Evolutionary conservation across 768 basidiomycete species (phyloP), one percentile per base, ranked within the genome.

Genomic region (Pleurotus salmoneostramineus): DNA sequence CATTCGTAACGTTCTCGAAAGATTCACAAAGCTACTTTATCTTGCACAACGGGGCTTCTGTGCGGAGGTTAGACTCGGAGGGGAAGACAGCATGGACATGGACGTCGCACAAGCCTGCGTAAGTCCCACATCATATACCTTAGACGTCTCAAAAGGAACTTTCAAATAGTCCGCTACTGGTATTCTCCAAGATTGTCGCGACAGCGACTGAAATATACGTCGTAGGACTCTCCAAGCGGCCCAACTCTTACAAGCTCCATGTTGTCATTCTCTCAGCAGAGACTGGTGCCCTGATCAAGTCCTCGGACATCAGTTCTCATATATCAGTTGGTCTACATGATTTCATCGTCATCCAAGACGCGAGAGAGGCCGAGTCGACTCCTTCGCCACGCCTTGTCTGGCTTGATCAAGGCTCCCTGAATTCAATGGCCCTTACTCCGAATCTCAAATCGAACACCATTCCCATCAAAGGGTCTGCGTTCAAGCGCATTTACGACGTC

Each of bases 21-120:
- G 63, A 69, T 15, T 65, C 70, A 6, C 60, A 66, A 27, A 33
- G 21, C 11, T 36, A 86, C 15, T 81, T 83, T 59, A 77, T 81
- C 17, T 69, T 90, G 34, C 83, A 82, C 0, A 84, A 89, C 61
- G 89, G 84, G 3, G 74, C 83, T 64, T 77, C 76, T 0, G 75
- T 94, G 6, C 78, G 73, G 6, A 74, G 74, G 32, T 60, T 95
- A 11, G 69, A 82, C 58, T 65, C 59, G 2, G 80, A 77, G 0
- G 91, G 91, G 1, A 73, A 80, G 6, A 70, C 74, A 1, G 67
- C 72, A 27, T 96, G 93, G 94, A 74, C 71, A 1, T 94, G 91
- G 88, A 77, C 76, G n/a, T 78, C 85, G 21, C 75, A 77, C 11
- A 88, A 90, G 65, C 79, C 85, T 50, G 80, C 77, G 91, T 92